These are phyloP conservation scores for Yamadazyma blattariae DNA, from an alignment of 1,139 yeast species.

Conservation along the genomic window DNA sequence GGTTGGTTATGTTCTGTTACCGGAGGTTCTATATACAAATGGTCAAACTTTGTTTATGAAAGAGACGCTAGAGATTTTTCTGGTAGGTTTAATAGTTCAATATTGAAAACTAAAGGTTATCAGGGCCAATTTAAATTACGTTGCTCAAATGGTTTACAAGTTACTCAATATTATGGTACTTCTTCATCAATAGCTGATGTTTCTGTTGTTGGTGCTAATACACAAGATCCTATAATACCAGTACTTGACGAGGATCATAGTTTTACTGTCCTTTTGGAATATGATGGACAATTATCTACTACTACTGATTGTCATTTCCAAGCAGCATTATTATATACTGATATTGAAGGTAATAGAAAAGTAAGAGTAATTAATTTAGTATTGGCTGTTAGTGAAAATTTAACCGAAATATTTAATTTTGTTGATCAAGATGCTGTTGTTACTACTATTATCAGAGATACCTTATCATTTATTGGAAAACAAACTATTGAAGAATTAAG, in stretches of 20 bases:
- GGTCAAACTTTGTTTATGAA: slow-evolving; percentile 65
- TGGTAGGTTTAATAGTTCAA: slow-evolving; percentile 53
- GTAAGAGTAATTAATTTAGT: slow-evolving; percentile 81
- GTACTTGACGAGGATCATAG: slow-evolving; percentile 63
- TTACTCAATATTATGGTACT: slow-evolving; percentile 70
- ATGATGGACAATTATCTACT: slow-evolving; percentile 74
- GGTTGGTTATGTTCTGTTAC: slow-evolving; percentile 66
- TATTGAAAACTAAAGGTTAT: slow-evolving; percentile 56
- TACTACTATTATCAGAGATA: slow-evolving; percentile 71
- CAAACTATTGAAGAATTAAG: slow-evolving; percentile 63
- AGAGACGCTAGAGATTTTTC: slow-evolving; percentile 70
- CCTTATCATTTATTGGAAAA: slow-evolving; percentile 58
- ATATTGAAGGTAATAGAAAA: slow-evolving; percentile 69
- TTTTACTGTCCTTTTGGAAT: slow-evolving; percentile 66
- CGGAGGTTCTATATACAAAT: slow-evolving; percentile 69
- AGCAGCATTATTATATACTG: slow-evolving; percentile 84
- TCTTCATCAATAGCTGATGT: slow-evolving; percentile 27
- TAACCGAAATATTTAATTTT: slow-evolving; percentile 72
- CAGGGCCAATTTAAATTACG: slow-evolving; percentile 85
- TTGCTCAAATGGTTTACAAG: slow-evolving; percentile 86
- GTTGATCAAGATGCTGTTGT: slow-evolving; percentile 82
- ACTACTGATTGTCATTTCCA: slow-evolving; percentile 87
- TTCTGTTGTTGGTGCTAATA: slow-evolving; percentile 33
- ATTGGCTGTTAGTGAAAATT: slow-evolving; percentile 76
- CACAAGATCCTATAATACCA: slow-evolving; percentile 70